Evolutionary conservation across 768 basidiomycete genomes (phyloP), one percentile per base, ranked within the genome.

Genomic region (Floccularia luteovirens): DNA sequence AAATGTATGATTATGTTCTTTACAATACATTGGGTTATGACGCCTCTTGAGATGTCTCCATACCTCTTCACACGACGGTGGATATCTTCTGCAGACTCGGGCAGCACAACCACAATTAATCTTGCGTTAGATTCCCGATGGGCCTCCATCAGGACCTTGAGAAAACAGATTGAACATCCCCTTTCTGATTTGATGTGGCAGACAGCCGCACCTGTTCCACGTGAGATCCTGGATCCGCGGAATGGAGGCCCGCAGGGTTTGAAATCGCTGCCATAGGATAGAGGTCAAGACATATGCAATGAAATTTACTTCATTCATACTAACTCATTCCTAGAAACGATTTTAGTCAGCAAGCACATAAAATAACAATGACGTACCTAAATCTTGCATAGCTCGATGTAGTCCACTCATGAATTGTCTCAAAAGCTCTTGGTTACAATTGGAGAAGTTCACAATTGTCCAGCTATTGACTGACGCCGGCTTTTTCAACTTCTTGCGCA

Each of bases 1-100:
- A 14, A 10, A 30, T 14, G 14, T 30, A 14, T 0, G 13, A 24
- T 8, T 28, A 10, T 4, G 3, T 22, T 38, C 7, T 67, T 61
- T 56, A 79, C 79, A 36, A 84, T 47, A 50, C 82, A 82, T 34
- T 84, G 81, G 0, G 82, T 82, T 0, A 72, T 68, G 1, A 82
- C 67, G 6, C 82, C 81, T 13, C 17, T 66, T 59, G 37, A 70
- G 64, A 58, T 76, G 69, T 52, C 43, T 4, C 57, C 52, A 34
- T 52, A 61, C 14, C 56, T 43, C 39, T 64, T 64, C n/a, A 62
- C 52, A 13, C 44, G 43, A 3, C 45, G 47, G 34, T 64, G 63
- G 4, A 53, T 38, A 0, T 50, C 47, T 5, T 54, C 47, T 14
- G 55, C 60, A 12, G 50, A 50, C 6, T 63, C 61, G 1, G 53